phyloP scores from a whole-genome alignment of 2,329 filamentous ascomycete species.

The Colletotrichum tabaci region DNA sequence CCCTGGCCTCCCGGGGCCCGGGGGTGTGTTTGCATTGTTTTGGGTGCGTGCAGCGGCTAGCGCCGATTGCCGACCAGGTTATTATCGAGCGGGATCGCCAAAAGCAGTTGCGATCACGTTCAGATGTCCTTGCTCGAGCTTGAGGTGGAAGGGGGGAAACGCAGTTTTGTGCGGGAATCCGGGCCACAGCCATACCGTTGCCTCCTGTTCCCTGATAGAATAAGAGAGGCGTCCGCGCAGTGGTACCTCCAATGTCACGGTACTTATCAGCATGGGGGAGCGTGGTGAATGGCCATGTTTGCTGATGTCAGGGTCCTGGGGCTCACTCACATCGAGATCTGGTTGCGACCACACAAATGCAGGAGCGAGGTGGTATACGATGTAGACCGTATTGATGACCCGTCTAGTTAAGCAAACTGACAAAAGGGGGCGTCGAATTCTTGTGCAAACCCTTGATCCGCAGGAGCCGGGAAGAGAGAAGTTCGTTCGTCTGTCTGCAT shows the following conservation, averaged over 20 bases:
- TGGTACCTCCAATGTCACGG: conserved; percentile 29
- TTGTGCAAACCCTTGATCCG: neutral
- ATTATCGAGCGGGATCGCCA: conserved; percentile 26
- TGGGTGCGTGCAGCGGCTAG: conserved; percentile 37
- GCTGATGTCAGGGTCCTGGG: conserved; percentile 42
- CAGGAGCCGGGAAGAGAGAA: neutral
- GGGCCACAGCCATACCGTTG: conserved; percentile 26
- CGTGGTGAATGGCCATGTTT: conserved; percentile 25
- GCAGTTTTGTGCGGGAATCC: conserved; percentile 36
- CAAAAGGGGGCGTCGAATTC: neutral
- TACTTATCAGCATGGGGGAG: conserved; percentile 35
- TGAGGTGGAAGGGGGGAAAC: conserved; percentile 18
- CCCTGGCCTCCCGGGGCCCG: conserved; percentile 21
- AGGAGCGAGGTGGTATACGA: too few relatives aligned
- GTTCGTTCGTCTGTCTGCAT: conserved; percentile 14
- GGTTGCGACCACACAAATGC: conserved; percentile 16
- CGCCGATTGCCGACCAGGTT: conserved; percentile 33
- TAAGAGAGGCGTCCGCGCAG: conserved; percentile 25
- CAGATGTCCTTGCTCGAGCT: conserved; percentile 26
- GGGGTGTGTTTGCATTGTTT: conserved; percentile 11
- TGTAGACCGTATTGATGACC: too few relatives aligned
- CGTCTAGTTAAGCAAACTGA: too few relatives aligned
- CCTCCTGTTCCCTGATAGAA: conserved; percentile 19
- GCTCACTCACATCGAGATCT: conserved; percentile 40
- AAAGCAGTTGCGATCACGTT: conserved; percentile 33